Evolutionary conservation across 495 filamentous ascomycete species (phyloP).

Genomic region (Xylaria venustula): DNA sequence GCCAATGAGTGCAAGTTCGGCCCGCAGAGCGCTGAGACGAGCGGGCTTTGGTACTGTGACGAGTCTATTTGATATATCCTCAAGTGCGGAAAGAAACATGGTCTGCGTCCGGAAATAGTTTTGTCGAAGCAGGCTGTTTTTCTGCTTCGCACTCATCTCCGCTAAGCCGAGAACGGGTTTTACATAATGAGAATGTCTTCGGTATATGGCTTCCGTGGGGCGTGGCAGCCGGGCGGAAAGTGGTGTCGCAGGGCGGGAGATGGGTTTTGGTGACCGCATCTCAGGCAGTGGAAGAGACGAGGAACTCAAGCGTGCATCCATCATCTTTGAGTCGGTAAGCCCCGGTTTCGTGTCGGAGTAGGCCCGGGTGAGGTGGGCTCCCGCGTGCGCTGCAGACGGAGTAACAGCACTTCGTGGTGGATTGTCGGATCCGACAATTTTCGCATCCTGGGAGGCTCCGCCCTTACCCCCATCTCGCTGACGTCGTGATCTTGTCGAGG

Average conservation of each 20-base stretch:
- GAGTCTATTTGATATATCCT: constrained; percentile 74
- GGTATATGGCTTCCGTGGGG: constrained; percentile 45
- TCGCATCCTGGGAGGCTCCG: constrained; percentile 39
- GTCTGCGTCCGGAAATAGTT: constrained; percentile 76
- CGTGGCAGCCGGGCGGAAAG: constrained; percentile 50
- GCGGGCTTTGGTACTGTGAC: constrained; percentile 73
- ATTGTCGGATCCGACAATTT: constrained; percentile 24
- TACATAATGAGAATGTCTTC: constrained; percentile 49
- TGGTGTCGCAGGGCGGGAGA: constrained; percentile 47
- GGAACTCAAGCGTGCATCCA: constrained; percentile 58
- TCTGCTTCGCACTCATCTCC: constrained; percentile 54
- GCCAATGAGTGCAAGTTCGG: constrained; percentile 70
- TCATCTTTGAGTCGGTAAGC: constrained; percentile 40
- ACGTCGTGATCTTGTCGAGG: constrained; percentile 44
- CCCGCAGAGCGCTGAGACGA: constrained; percentile 69
- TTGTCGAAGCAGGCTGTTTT: constrained; percentile 60
- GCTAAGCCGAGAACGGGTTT: constrained; percentile 50
- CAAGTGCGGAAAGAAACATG: constrained; percentile 67
- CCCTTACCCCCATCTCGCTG: constrained; percentile 43
- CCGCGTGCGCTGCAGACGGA: constrained; percentile 20
- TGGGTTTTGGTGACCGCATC: constrained; percentile 44
- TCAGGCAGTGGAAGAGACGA: constrained; percentile 65
- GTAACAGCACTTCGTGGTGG: constrained; percentile 22
- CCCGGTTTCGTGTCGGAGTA: constrained; percentile 23
- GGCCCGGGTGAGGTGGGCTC: constrained; percentile 15